These are phyloP conservation scores for Cladosporium sp. DNA, from an alignment of 2,329 filamentous ascomycete species.

Conservation along the genomic window DNA sequence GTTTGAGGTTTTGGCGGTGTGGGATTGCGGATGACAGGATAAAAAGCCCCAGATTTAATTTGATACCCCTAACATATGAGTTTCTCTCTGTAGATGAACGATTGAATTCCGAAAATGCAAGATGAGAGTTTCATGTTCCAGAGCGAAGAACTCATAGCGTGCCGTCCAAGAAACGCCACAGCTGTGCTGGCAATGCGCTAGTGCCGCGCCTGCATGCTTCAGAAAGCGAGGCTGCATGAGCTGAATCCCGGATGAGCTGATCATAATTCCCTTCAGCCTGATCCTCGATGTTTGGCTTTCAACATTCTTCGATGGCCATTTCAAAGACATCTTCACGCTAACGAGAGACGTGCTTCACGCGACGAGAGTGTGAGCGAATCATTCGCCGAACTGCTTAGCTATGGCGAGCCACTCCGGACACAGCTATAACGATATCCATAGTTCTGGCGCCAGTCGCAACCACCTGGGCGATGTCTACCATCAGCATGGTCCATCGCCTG, in stretches of 20 bases:
- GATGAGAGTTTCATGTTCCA: not conserved
- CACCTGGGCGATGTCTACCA: not conserved
- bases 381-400: not conserved
- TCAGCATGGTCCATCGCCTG: not conserved
- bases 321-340: not conserved
- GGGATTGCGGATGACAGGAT: not conserved
- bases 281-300: not conserved
- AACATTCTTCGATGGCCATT: not conserved
- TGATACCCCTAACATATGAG: conserved; percentile 5
- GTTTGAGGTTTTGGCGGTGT: not conserved
- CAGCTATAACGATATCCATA: not conserved
- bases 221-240: not conserved
- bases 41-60: not conserved
- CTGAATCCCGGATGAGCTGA: not conserved
- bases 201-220: not conserved
- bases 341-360: not conserved
- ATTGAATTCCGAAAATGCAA: not conserved
- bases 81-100: not conserved
- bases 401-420: not conserved
- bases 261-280: not conserved
- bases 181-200: not conserved
- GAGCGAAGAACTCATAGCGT: not conserved
- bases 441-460: not conserved
- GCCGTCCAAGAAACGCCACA: not conserved
- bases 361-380: not conserved